A percentile compares a stretch with the other conserved stretches of the same genome.
phyloP scores from a whole-genome alignment of 306 rosid genomes.

The Hippophae gyantsensis region DNA sequence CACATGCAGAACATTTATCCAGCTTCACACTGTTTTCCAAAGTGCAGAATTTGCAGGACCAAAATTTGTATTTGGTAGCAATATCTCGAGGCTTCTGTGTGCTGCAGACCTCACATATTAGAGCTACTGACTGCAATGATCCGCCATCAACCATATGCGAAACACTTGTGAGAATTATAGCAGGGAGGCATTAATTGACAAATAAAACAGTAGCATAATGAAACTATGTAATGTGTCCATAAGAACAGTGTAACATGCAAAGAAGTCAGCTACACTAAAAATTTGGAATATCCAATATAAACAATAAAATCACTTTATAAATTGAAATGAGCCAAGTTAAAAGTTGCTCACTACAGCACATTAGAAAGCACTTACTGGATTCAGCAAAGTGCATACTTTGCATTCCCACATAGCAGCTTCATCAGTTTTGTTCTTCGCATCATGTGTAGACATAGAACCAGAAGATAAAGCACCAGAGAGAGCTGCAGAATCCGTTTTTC shows the following conservation, averaged over 20 bases:
- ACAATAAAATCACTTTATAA: not conserved
- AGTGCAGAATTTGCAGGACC: constrained; percentile 68
- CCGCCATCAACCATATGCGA: constrained; percentile 21
- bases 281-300: not conserved
- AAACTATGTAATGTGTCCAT: constrained; percentile 1
- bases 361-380: constrained; percentile 46
- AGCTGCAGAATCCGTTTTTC: constrained; percentile 29
- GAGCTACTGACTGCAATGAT: constrained; percentile 57
- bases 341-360: constrained; percentile 2
- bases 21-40: constrained; percentile 59
- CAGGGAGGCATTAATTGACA: not conserved
- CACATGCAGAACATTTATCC: constrained; percentile 66
- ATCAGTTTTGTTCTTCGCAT: constrained; percentile 21
- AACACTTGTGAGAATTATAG: not conserved
- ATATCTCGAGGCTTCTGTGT: constrained; percentile 51
- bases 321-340: not conserved
- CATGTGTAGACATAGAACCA: constrained; percentile 9
- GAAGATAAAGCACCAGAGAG: constrained; percentile 23
- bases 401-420: constrained; percentile 71
- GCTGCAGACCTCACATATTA: constrained; percentile 64
- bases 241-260: not conserved
- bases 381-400: constrained; percentile 66
- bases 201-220: not conserved
- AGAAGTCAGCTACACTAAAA: not conserved
- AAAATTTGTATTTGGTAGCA: constrained; percentile 35